Evolutionary conservation across 2,329 filamentous ascomycete species (phyloP).

Genomic region (Fusarium foetens): DNA sequence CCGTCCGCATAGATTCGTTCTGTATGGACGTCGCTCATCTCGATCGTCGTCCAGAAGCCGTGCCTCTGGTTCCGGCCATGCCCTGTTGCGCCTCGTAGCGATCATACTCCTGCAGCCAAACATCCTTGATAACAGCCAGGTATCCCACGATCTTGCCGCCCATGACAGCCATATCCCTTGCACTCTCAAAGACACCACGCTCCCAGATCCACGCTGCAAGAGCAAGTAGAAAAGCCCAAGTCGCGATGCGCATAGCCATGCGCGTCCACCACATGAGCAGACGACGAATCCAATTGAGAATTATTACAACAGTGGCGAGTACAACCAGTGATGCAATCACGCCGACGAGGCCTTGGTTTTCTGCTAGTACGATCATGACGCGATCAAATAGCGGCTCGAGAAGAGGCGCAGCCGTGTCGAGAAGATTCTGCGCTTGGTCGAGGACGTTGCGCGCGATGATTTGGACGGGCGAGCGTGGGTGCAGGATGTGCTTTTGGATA

Average conservation of each 20-base stretch:
- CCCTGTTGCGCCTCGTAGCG: constrained; percentile 63
- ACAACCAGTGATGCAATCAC: constrained; percentile 49
- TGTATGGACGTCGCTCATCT: constrained; percentile 3
- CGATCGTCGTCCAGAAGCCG: constrained; percentile 33
- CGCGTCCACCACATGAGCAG: constrained; percentile 80
- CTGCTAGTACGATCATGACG: constrained; percentile 47
- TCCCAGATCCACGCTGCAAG: constrained; percentile 69
- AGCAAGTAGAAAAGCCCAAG: constrained; percentile 70
- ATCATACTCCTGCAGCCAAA: constrained; percentile 68
- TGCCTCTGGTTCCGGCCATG: constrained; percentile 33
- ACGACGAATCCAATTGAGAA: constrained; percentile 77
- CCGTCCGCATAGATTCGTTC: constrained; percentile 17
- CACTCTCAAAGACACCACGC: constrained; percentile 72
- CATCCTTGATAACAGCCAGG: constrained; percentile 59
- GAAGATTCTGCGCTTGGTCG: constrained; percentile 43
- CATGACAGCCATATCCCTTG: constrained; percentile 64
- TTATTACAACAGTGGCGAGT: constrained; percentile 66
- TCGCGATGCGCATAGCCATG: constrained; percentile 69
- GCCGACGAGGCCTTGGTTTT: constrained; percentile 50
- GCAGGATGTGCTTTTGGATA: constrained; percentile 60
- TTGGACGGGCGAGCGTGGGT: constrained; percentile 58
- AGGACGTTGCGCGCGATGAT: constrained; percentile 50
- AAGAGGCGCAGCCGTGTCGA: constrained; percentile 53
- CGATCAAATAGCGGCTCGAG: constrained; percentile 57
- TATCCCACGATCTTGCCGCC: constrained; percentile 58